Evolutionary conservation across 2,329 filamentous ascomycete species (phyloP), one percentile per base, ranked within the genome.

Genomic region (Penicillium fuscoglaucum): DNA sequence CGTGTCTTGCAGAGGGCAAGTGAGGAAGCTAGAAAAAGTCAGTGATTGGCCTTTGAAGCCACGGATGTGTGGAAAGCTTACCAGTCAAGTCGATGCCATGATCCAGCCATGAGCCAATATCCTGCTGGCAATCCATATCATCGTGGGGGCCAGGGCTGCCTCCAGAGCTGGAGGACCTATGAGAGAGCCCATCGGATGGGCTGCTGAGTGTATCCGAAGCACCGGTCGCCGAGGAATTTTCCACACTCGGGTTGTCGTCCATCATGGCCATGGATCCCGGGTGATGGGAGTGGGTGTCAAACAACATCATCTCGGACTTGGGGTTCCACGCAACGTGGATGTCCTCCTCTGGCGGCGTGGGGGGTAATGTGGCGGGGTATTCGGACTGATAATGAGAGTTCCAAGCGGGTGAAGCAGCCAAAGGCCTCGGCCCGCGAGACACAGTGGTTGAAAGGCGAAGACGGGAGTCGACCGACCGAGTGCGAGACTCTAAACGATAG

Each of bases 321-420:
- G 72, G 68, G 55, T 74, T 71, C 76, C 76, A 79, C 45, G 68
- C 68, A 41, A 77, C 61, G 62, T 71, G 66, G 39, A 71, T 71
- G 62, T 76, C 72, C 60, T 77, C 74, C 57, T 77, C 76, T 28
- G 76, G 76, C 1, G 76, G 76, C 1, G 76, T 79, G n/a, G 73
- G 72, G 12, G 76, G 75, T 19, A 77, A 62, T 19, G 68, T 68
- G 21, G 71, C 65, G 39, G 72, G 67, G 60, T 76, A 76, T 40
- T 75, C 72, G 35, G 59, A 53, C 24, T 60, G 62, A 47, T 60
- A 63, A 15, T 58, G 55, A 1, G 66, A 66, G 44, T 69, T 66
- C 71, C 67, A 72, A 50, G 61, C 53, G 15, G 64, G 59, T 2
- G 70, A 65, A 41, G 65, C 53, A 51, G 66, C 65, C 56, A 70